phyloP scores from a whole-genome alignment of 2,329 filamentous ascomycete genomes.

The Emericellopsis cladophorae region DNA sequence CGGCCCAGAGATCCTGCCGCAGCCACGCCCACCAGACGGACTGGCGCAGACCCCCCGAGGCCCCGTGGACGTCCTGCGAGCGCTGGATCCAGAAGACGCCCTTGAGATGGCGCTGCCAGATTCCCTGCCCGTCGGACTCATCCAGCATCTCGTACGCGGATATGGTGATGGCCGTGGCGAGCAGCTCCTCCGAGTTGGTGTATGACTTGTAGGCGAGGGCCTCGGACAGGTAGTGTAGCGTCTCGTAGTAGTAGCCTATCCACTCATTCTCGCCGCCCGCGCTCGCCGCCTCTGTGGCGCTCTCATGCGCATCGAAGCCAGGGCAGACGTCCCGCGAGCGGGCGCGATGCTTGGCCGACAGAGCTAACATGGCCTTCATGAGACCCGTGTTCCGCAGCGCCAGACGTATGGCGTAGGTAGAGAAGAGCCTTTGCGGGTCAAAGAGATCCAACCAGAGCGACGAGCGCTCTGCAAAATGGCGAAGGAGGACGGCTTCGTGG shows the following conservation, averaged over 20 bases:
- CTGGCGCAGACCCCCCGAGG: constrained; percentile 38
- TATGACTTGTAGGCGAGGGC: constrained; percentile 41
- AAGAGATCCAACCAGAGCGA: constrained; percentile 5
- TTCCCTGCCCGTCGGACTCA: constrained; percentile 29
- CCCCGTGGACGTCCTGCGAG: constrained; percentile 44
- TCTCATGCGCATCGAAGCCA: background rate
- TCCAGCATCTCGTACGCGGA: constrained; percentile 53
- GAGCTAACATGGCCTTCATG: constrained; percentile 41
- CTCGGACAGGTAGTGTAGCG: constrained; percentile 42
- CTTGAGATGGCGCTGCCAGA: constrained; percentile 47
- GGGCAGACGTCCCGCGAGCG: constrained; percentile 1
- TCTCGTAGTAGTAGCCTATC: constrained; percentile 42
- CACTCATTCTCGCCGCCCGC: constrained; percentile 19
- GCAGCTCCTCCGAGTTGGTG: constrained; percentile 25
- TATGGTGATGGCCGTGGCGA: constrained; percentile 44
- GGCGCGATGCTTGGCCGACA: constrained; percentile 32
- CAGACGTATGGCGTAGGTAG: constrained; percentile 5
- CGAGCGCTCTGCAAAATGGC: constrained; percentile 14
- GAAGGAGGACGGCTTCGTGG: constrained; percentile 13
- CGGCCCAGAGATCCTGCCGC: constrained; percentile 49
- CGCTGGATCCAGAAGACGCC: constrained; percentile 54
- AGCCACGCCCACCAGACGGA: constrained; percentile 54
- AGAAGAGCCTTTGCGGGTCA: constrained; percentile 5
- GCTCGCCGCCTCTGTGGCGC: background rate
- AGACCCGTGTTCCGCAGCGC: constrained; percentile 32